Evolutionary conservation across 257 asterid genomes (phyloP).

Genomic region (Solanum dulcamara): DNA sequence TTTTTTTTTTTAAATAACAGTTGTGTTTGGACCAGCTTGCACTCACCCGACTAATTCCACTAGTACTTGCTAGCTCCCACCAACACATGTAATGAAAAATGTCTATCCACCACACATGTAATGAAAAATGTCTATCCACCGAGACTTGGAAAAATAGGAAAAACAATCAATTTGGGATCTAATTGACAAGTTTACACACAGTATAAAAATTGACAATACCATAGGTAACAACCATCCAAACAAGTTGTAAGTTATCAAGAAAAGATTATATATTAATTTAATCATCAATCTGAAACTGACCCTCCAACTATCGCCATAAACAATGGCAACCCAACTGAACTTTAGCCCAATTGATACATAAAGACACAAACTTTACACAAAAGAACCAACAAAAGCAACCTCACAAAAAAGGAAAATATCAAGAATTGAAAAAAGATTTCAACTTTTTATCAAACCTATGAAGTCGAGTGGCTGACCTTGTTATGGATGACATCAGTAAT

Average conservation of each 20-base stretch:
- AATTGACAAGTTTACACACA: not conserved
- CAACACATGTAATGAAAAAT: not conserved
- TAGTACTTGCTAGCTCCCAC: not conserved
- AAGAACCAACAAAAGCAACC: not conserved
- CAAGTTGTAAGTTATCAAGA: not conserved
- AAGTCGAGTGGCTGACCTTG: not conserved
- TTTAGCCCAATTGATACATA: not conserved
- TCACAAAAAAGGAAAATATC: not conserved
- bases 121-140: not conserved
- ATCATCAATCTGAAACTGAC: not conserved
- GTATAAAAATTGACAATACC: not conserved
- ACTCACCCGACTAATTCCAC: not conserved
- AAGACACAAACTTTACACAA: not conserved
- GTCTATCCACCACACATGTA: not conserved
- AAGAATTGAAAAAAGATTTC: not conserved
- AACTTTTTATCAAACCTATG: not conserved
- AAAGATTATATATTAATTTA: not conserved
- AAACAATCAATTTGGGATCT: not conserved
- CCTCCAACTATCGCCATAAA: not conserved
- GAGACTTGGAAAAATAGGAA: not conserved
- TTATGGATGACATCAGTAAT: not conserved
- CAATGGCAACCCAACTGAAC: not conserved
- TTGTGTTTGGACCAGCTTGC: not conserved
- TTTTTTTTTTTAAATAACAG: not conserved
- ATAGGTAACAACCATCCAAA: not conserved